These are phyloP conservation scores for Pseudopyrenochaeta lycopersici DNA, from an alignment of 2,329 filamentous ascomycete species.

Conservation along the genomic window DNA sequence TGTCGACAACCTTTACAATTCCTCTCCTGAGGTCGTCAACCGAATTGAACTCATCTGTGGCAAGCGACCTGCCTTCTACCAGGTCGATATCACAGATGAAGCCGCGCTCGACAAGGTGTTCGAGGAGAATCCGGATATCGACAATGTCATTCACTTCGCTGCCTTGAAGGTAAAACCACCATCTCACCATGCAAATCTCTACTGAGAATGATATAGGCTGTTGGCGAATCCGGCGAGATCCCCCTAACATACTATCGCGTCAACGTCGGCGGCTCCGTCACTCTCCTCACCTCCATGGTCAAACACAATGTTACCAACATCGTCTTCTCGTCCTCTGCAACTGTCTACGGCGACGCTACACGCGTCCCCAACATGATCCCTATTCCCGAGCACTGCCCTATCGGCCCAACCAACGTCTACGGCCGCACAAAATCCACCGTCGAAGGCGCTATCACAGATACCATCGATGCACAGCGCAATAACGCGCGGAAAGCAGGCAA, in stretches of 20 bases:
- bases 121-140: slow-evolving; percentile 86
- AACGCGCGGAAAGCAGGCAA: slow-evolving; percentile 79
- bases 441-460: slow-evolving; percentile 90
- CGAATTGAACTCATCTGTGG: slow-evolving; percentile 94
- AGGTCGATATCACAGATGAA: slow-evolving; percentile 89
- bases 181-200: background rate
- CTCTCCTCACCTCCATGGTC: slow-evolving; percentile 85
- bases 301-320: slow-evolving; percentile 94
- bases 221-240: slow-evolving; percentile 92
- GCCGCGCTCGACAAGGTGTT: slow-evolving; percentile 86
- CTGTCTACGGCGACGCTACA: slow-evolving; percentile 97
- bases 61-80: slow-evolving; percentile 84
- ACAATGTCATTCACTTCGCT: slow-evolving; percentile 98
- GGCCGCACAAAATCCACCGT: slow-evolving; percentile 95
- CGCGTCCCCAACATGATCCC: slow-evolving; percentile 98
- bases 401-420: slow-evolving; percentile 96
- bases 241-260: slow-evolving; percentile 97
- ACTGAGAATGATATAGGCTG: slow-evolving; percentile 69
- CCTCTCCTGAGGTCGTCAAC: slow-evolving; percentile 87
- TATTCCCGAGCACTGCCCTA: slow-evolving; percentile 95
- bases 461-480: slow-evolving; percentile 85
- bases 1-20: slow-evolving; percentile 97
- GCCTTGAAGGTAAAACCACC: slow-evolving; percentile 78
- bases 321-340: slow-evolving; percentile 97
- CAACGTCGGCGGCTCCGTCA: slow-evolving; percentile 92